Conservation (phyloP, 2,329 filamentous ascomycete genomes). For the Neospermospora avenae region DNA sequence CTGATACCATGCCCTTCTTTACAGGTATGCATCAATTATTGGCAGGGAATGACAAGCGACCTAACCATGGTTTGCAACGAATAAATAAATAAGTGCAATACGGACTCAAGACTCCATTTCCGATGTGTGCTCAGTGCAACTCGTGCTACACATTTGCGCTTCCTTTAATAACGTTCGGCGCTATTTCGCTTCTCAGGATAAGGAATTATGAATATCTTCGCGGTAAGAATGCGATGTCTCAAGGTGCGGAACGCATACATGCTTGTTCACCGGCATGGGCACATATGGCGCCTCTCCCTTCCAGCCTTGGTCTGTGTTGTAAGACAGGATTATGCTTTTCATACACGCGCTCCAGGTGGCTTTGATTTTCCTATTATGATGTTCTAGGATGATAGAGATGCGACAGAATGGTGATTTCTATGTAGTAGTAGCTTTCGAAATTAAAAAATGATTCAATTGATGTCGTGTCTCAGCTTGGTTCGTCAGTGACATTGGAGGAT, state of each 20-base stretch:
- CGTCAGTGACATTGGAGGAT: no score
- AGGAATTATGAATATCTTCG: neutral
- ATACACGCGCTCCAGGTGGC: neutral
- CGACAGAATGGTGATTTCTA: no score
- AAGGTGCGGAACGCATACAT: neutral
- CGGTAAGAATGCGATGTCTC: neutral
- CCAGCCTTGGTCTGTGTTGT: neutral
- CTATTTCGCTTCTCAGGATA: no score
- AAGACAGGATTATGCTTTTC: neutral
- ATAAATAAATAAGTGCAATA: neutral
- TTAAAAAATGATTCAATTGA: no score
- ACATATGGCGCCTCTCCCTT: neutral
- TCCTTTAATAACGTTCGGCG: neutral
- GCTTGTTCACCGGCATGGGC: neutral
- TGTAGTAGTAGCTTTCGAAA: no score
- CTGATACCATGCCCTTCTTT: slow-evolving; percentile 5
- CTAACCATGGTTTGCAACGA: neutral
- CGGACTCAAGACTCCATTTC: neutral
- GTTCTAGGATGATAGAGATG: neutral
- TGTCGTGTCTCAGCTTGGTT: no score
- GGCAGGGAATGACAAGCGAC: neutral
- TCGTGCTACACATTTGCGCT: neutral
- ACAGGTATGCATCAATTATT: neutral
- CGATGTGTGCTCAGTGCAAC: neutral
- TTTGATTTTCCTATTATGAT: neutral